Evolutionary conservation across 768 basidiomycete genomes (phyloP), one percentile per base, ranked within the genome.

Genomic region (Agaricus blazei): DNA sequence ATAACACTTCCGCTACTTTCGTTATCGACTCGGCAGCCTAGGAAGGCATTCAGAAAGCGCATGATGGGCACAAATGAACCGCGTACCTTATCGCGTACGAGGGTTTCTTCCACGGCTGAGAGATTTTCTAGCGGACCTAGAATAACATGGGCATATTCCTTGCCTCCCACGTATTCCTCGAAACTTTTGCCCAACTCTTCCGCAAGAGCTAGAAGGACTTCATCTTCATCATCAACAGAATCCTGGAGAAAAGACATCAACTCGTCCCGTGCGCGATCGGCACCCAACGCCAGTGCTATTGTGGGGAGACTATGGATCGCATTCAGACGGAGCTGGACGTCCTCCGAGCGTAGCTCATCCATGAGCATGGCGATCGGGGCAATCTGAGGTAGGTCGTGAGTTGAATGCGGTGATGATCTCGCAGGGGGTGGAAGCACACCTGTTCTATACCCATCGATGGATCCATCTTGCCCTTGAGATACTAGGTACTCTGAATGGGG

Each of bases 141-240:
- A 54, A 98, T 72, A 34, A 92, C 68, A 75, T 97, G 93, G 11
- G 93, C 97, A 61, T 84, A 78, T 57, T 90, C 88, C 27, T 80
- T 80, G 12, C 97, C 97, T 34, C 97, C 97, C 52, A 98, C 82
- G 68, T 97, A 98, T 59, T 98, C 91, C 64, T 93, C 88, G 63
- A 98, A 96, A 66, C 82, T 86, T 67, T 82, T 82, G 41, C 97
- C 97, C 23, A 99, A 75, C 68, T 98, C 97, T 63, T 98, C 96
- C 19, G 96, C 93, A 49, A 99, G 77, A 4, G 95, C 96, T 44
- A 99, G 80, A 41, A 99, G 77, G 29, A 99, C 95, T 66, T 99
- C 97, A 70, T 99, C 97, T 72, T 99, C 97, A 65, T 99, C 97
- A 70, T 99, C 97, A 61, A 99, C 86, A n/a, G 93, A 95, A 66